These are phyloP conservation scores for Pisolithus marmoratus DNA, from an alignment of 768 basidiomycete genomes.

Conservation along the genomic window DNA sequence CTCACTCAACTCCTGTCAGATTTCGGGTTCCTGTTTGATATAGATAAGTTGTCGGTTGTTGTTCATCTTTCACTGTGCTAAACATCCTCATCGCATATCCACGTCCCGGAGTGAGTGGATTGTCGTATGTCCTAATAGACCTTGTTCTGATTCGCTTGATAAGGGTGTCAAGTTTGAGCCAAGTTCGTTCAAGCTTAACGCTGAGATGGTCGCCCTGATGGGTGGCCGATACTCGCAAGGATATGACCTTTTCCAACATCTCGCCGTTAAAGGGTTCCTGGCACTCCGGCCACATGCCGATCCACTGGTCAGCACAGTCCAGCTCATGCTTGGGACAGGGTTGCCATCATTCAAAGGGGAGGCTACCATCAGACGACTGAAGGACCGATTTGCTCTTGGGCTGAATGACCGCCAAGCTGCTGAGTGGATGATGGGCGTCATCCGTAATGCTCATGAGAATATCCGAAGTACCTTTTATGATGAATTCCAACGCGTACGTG, in stretches of 20 bases:
- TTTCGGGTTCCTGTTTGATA: slow-evolving; percentile 95
- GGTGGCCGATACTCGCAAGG: slow-evolving; percentile 93
- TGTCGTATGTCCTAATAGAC: neutral
- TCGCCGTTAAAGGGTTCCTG: slow-evolving; percentile 94
- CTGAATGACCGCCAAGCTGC: slow-evolving; percentile 88
- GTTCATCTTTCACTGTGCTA: slow-evolving; percentile 12
- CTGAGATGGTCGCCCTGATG: slow-evolving; percentile 98
- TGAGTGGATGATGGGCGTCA: slow-evolving; percentile 84
- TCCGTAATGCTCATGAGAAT: slow-evolving; percentile 94
- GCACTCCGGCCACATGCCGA: slow-evolving; percentile 93
- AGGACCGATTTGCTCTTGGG: slow-evolving; percentile 79
- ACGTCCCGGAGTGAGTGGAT: slow-evolving; percentile 56
- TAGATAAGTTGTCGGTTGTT: slow-evolving; percentile 70
- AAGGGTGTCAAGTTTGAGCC: slow-evolving; percentile 99
- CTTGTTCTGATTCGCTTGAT: slow-evolving; percentile 8
- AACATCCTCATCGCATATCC: slow-evolving; percentile 22
- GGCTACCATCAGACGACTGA: slow-evolving; percentile 77
- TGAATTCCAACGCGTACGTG: slow-evolving; percentile 82
- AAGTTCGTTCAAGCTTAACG: slow-evolving; percentile 94
- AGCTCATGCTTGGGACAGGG: slow-evolving; percentile 92
- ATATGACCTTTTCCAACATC: slow-evolving; percentile 88
- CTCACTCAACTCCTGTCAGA: slow-evolving; percentile 41
- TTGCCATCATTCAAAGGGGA: slow-evolving; percentile 98
- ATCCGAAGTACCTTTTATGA: slow-evolving; percentile 91
- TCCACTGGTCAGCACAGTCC: slow-evolving; percentile 81